phyloP scores from a whole-genome alignment of 768 basidiomycete genomes.

The Suillus fuscotomentosus region DNA sequence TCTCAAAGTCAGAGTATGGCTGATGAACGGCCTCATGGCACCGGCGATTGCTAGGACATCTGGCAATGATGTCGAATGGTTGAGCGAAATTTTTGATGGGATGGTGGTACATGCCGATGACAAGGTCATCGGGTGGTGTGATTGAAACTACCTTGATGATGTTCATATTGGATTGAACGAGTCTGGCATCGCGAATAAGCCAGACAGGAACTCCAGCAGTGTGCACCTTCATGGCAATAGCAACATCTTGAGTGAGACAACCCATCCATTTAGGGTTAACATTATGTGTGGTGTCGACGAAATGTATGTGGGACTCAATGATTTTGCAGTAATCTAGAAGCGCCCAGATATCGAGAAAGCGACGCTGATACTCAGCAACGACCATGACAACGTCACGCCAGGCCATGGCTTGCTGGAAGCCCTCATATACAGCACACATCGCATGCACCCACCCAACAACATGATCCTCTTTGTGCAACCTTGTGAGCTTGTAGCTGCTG shows the following conservation, averaged over 20 bases:
- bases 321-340: background rate
- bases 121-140: background rate
- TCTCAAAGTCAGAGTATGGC: background rate
- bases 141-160: background rate
- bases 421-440: background rate
- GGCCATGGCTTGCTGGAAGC: background rate
- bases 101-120: background rate
- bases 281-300: background rate
- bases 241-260: background rate
- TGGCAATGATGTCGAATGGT: background rate
- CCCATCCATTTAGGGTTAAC: background rate
- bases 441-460: background rate
- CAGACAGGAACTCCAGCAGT: background rate
- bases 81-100: background rate
- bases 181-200: background rate
- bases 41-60: background rate
- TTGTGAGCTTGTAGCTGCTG: background rate
- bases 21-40: background rate
- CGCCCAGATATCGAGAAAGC: background rate
- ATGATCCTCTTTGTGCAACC: background rate
- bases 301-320: background rate
- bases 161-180: background rate
- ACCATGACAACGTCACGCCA: background rate
- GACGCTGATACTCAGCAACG: background rate
- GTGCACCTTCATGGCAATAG: background rate